Evolutionary conservation across 2,329 filamentous ascomycete species (phyloP).

Genomic region (Geosmithia morbida): DNA sequence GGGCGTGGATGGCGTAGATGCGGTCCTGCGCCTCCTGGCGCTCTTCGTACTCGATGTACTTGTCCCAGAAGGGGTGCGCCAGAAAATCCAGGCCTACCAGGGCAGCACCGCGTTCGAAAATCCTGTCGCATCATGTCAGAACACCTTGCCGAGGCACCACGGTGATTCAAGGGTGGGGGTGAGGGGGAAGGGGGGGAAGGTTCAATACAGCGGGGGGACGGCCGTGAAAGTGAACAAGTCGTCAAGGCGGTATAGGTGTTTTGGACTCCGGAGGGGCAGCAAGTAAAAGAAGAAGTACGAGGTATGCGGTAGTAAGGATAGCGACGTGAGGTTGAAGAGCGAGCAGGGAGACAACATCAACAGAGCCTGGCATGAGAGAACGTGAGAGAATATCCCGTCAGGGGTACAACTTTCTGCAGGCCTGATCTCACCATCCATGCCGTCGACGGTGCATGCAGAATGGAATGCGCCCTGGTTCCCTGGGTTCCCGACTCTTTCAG

Average conservation of each 20-base stretch:
- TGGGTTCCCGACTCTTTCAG: neutral
- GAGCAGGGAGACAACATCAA: constrained; percentile 23
- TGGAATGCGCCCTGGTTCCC: neutral
- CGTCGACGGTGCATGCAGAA: constrained; percentile 8
- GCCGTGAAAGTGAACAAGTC: constrained; percentile 2
- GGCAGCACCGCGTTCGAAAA: constrained; percentile 80
- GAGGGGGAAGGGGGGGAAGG: constrained; percentile 22
- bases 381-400: constrained; percentile 47
- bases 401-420: constrained; percentile 41
- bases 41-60: constrained; percentile 95
- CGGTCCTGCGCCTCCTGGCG: constrained; percentile 71
- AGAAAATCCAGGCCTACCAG: constrained; percentile 87
- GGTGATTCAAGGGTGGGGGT: neutral
- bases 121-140: constrained; percentile 33
- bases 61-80: constrained; percentile 96
- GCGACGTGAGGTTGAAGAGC: constrained; percentile 23
- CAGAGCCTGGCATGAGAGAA: constrained; percentile 44
- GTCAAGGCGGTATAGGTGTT: neutral
- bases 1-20: constrained; percentile 70
- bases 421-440: constrained; percentile 54
- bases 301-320: constrained; percentile 16
- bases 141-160: neutral
- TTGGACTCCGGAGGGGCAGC: constrained; percentile 3
- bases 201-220: constrained; percentile 36
- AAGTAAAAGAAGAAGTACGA: neutral